Evolutionary conservation across 139 green algal species (phyloP), one percentile per base, ranked within the genome.

Genomic region (Cymbomonas tetramitiformis): DNA sequence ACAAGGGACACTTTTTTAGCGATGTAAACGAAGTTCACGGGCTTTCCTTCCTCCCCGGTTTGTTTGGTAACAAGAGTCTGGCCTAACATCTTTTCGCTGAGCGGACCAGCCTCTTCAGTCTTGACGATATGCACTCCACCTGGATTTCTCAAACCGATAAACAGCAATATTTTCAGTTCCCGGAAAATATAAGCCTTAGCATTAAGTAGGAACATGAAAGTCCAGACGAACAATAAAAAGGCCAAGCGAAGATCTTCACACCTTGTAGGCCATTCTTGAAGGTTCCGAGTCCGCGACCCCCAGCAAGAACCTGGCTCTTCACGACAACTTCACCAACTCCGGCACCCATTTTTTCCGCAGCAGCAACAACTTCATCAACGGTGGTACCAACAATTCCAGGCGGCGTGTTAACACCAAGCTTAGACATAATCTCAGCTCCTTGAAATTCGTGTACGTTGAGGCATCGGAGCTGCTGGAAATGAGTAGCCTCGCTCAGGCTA

Each of bases 381-480:
- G 68, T 82, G 31, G 71, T 74, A 2, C 79, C 78, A 2, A 86
- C 62, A 2, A 86, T 75, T 34, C 90, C 89, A 0, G 74, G 76
- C 0, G 91, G 90, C n/a, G 95, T 88, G 38, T 93, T 92, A 30
- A 97, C 73, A 47, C 91, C 91, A 46, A 80, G 87, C 53, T 88
- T 79, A 51, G 61, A 58, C 91, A 98, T 96, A 24, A 96, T 61
- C 46, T 90, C 61, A 9, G 91, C 86, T n/a, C 88, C 84, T 81
- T 96, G 89, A 56, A 94, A 97, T 60, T 97, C 89, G 47, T 97
- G 89, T 0, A 97, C 58, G 52, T 97, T 97, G 1, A 97, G 67
- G 38, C 77, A 86, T 0, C 88, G 72, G 30, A 67, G 40, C 52
- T 83, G 79, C 64, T 55, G 54, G 46, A 21, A 23, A 19, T 12